phyloP scores from a whole-genome alignment of 208 protist species.

The Kentomonas sorsogonicus region DNA sequence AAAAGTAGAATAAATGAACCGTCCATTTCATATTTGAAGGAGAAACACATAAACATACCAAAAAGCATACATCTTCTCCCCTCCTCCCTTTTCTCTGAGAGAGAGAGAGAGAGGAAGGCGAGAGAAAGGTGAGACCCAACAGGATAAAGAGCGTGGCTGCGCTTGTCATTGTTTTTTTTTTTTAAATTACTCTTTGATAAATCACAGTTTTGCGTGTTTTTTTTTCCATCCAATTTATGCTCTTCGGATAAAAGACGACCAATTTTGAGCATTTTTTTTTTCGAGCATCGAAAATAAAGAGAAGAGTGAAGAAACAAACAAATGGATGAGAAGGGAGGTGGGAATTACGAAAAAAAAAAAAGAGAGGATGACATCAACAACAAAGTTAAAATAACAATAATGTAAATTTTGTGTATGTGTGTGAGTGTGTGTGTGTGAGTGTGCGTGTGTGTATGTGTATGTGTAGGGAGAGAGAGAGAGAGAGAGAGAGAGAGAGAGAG shows the following conservation, averaged over 20 bases:
- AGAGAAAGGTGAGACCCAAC: no score
- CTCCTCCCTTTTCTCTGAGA: no score
- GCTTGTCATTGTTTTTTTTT: no score
- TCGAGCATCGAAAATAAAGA: not conserved
- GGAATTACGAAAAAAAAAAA: not conserved
- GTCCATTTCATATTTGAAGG: no score
- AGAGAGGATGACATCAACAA: no score
- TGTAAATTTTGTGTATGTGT: no score
- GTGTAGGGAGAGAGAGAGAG: not conserved
- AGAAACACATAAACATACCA: not conserved
- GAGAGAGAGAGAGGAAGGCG: no score
- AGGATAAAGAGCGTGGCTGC: no score
- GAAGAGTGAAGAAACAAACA: not conserved
- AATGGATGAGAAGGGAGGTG: not conserved
- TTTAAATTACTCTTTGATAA: no score
- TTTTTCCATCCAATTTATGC: not conserved
- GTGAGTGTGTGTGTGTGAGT: conserved; percentile 3
- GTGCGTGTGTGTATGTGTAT: conserved; percentile 3
- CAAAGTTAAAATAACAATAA: no score
- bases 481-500: not conserved
- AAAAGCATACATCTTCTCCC: not conserved
- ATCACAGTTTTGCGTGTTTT: no score
- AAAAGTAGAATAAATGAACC: no score
- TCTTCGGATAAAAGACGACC: not conserved
- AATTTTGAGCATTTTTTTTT: not conserved